A percentile compares a stretch with the other conserved stretches of the same genome.
Conservation (phyloP, 495 filamentous ascomycete genomes). For the Penicillium tannophilum region DNA sequence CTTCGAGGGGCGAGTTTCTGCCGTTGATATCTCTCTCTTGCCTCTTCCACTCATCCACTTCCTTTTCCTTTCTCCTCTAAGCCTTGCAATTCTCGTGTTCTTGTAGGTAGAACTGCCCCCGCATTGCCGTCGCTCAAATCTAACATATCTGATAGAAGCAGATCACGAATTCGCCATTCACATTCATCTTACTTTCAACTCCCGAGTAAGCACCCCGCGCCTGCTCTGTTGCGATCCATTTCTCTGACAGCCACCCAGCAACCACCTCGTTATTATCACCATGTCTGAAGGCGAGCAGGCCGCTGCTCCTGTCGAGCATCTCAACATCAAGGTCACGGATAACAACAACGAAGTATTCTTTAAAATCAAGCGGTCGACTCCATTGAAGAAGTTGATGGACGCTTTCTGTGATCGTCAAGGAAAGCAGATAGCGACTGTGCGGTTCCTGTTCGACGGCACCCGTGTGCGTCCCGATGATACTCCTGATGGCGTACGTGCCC, state of each 20-base stretch:
- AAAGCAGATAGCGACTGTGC: slow-evolving; percentile 78
- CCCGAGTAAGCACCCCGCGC: slow-evolving; percentile 10
- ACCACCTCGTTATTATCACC: neutral
- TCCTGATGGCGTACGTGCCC: slow-evolving; percentile 79
- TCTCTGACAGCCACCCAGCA: neutral
- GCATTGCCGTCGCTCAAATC: neutral
- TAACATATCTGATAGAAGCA: neutral
- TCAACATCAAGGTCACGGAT: slow-evolving; percentile 99
- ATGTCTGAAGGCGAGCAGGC: slow-evolving; percentile 45
- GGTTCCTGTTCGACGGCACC: slow-evolving; percentile 94
- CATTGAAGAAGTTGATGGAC: slow-evolving; percentile 97
- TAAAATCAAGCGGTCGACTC: slow-evolving; percentile 98
- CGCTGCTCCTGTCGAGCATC: slow-evolving; percentile 72
- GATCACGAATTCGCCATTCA: neutral
- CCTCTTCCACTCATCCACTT: slow-evolving; percentile 15
- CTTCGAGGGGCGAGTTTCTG: slow-evolving; percentile 32
- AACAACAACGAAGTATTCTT: slow-evolving; percentile 99
- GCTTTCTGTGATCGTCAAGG: slow-evolving; percentile 98
- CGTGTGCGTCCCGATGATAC: slow-evolving; percentile 87
- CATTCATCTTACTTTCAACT: neutral
- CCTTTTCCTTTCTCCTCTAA: slow-evolving; percentile 11
- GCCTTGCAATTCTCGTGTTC: neutral
- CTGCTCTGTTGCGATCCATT: neutral
- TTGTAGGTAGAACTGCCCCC: slow-evolving; percentile 7
- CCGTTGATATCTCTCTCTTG: slow-evolving; percentile 26